Percentiles rank a stretch among this genome's conserved stretches.
phyloP scores from a whole-genome alignment of 495 filamentous ascomycete genomes.

The Penicillium angulare region DNA sequence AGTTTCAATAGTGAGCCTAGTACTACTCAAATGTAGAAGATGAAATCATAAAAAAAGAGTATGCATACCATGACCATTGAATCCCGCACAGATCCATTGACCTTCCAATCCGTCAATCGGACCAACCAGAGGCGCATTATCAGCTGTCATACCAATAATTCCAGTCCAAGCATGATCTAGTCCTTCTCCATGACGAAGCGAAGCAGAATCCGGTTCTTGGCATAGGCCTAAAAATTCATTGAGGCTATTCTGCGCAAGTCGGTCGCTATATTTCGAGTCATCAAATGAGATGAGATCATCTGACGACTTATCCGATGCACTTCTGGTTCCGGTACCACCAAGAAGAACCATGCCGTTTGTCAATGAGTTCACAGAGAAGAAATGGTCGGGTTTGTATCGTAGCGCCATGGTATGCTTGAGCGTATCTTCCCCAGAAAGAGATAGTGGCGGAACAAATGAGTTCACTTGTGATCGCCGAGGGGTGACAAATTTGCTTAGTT shows the following conservation, averaged over 20 bases:
- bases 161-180: constrained; percentile 11
- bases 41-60: not conserved
- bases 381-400: constrained; percentile 1
- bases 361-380: constrained; percentile 14
- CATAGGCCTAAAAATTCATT: constrained; percentile 2
- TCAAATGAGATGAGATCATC: constrained; percentile 6
- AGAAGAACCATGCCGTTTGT: constrained; percentile 7
- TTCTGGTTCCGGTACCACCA: constrained; percentile 9
- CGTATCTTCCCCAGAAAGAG: not conserved
- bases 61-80: constrained; percentile 9
- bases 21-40: too few species aligned
- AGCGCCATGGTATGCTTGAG: constrained; percentile 10
- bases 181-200: constrained; percentile 9
- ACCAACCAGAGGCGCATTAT: constrained; percentile 5
- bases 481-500: constrained; percentile 1
- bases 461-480: constrained; percentile 9
- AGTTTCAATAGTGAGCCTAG: not conserved
- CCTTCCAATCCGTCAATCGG: constrained; percentile 3
- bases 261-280: constrained; percentile 4
- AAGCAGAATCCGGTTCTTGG: not conserved
- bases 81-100: constrained; percentile 13
- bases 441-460: constrained; percentile 7
- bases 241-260: not conserved
- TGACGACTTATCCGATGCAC: not conserved
- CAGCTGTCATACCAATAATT: constrained; percentile 6